Base-by-base conservation (phyloP, 805 yeast genomes). In the Nakazawaea wyomingensis region DNA sequence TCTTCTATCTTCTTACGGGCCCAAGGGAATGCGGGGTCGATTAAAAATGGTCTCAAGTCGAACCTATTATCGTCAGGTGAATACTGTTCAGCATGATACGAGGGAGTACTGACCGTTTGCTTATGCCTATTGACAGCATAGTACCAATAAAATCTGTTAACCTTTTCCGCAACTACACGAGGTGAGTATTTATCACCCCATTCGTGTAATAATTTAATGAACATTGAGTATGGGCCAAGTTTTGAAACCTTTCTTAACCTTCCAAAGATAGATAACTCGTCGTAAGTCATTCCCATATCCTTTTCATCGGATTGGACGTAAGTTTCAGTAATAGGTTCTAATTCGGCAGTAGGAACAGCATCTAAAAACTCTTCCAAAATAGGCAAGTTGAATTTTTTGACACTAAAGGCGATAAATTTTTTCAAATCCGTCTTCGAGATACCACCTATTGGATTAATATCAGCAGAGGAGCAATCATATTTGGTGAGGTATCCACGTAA, bases 281-380 rank as follows among this genome's bases (percentile, higher is more conserved):
- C 95, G 56, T 93, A 93, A 0, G 96, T 85, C 83, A 95, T 85
- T 2, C 99, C 99, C 99, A 93, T 93, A 58, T 93, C 99, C 11
- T 78, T 80, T 62, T 93, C 99, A 61, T 93, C 99, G 26, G 95
- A 85, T 62, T 93, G 99, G 13, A 91, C 95, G 54, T 93, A 91
- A 44, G 79, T 73, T 50, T 84, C 81, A 0, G 99, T 93, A 42
- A 88, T 91, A 28, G 99, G 99, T 57, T 93, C 99, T 40, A 93
- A 74, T 60, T 93, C 99, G 0, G 99, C 99, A 0, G 99, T 91
- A 24, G 99, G 99, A 0, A 93, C 84, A 0, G 99, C 99, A 52
- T 76, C 79, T 37, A 93, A 68, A 59, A 95, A 93, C 7, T 80
- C 84, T 34, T 73, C 65, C 50, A 93, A 68, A 18, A 93, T 74